phyloP scores from a whole-genome alignment of 1,139 yeast species.

The Protomyces pachydermus region DNA sequence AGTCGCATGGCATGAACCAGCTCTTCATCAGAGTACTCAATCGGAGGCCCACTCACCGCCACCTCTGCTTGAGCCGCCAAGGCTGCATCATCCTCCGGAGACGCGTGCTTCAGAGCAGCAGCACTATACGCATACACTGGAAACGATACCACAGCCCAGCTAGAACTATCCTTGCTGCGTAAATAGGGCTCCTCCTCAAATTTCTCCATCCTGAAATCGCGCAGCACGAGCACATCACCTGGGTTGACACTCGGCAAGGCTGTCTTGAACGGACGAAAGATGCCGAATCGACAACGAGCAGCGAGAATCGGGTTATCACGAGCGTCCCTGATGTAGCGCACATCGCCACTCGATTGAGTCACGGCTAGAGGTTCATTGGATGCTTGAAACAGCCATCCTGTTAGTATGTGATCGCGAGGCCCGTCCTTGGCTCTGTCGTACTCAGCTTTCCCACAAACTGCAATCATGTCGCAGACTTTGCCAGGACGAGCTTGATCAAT shows the following conservation, averaged over 20 bases:
- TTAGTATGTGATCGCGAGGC: not conserved
- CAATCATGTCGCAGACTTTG: not conserved
- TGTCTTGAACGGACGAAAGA: conserved; percentile 6
- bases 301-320: conserved; percentile 1
- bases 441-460: not conserved
- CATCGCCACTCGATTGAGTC: not conserved
- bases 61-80: not conserved
- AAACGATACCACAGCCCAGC: conserved; percentile 8
- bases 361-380: not conserved
- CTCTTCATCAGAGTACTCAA: conserved; percentile 10
- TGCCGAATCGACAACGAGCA: not conserved
- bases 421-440: not conserved
- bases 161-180: conserved; percentile 4
- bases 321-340: not conserved
- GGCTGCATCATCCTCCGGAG: not conserved
- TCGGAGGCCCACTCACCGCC: conserved; percentile 7
- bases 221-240: conserved; percentile 9
- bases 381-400: not conserved
- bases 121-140: not conserved
- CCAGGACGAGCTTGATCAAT: not conserved
- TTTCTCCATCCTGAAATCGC: conserved; percentile 2
- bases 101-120: not conserved
- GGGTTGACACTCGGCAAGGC: not conserved
- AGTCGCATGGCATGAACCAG: conserved; percentile 1
- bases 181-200: conserved; percentile 1